Conservation (phyloP, 1,139 yeast species). For the Pneumocystis canis region DNA sequence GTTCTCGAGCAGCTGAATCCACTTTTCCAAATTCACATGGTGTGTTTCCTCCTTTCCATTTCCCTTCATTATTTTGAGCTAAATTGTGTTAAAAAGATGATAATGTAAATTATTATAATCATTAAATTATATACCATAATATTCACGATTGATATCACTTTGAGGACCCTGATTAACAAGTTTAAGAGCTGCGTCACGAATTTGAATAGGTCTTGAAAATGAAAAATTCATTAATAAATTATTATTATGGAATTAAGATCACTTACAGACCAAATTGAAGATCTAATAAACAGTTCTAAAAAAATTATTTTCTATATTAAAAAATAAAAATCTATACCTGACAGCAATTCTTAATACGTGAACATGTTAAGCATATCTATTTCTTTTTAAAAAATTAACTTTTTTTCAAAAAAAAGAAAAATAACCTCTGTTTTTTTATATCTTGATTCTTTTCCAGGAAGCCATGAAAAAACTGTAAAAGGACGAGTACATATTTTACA, state of each 20-base stretch:
- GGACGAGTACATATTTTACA: conserved; percentile 62
- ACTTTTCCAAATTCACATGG: conserved; percentile 22
- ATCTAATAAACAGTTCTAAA: conserved; percentile 51
- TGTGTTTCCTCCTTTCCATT: conserved; percentile 23
- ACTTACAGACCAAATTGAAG: conserved; percentile 47
- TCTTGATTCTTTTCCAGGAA: conserved; percentile 21
- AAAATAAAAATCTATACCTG: conserved; percentile 31
- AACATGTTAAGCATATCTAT: conserved; percentile 21
- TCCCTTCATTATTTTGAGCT: conserved; percentile 24
- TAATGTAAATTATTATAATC: conserved; percentile 35
- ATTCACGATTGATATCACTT: conserved; percentile 26
- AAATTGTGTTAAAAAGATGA: conserved; percentile 39
- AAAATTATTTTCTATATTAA: not conserved
- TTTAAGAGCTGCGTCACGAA: conserved; percentile 68
- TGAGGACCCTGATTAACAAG: conserved; percentile 43
- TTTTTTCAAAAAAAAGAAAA: not conserved
- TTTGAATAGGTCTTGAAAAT: conserved; percentile 38
- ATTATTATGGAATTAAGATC: not conserved
- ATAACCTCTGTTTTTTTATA: conserved; percentile 18
- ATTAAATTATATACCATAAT: conserved; percentile 18
- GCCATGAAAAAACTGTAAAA: conserved; percentile 69
- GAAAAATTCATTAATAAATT: not conserved
- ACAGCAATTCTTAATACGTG: conserved; percentile 68
- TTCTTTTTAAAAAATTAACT: not conserved
- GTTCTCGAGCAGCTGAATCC: conserved; percentile 27